Evolutionary conservation across 129 eudicot genomes (phyloP).

Genomic region (Saposhnikovia divaricata): DNA sequence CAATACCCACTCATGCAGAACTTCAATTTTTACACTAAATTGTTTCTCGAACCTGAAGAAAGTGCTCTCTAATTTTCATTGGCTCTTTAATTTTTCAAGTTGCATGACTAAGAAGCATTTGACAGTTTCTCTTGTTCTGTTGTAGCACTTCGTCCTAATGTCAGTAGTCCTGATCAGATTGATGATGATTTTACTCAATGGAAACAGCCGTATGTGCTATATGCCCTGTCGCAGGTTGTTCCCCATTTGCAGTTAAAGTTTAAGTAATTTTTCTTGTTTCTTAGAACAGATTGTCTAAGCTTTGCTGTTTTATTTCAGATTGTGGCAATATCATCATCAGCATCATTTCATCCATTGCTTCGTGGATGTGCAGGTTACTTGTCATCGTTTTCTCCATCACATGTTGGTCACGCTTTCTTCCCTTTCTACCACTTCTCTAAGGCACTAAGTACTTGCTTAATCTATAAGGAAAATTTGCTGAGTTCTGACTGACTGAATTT

Average conservation of each 20-base stretch:
- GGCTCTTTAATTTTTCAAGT: background rate
- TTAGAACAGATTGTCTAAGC: background rate
- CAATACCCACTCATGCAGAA: background rate
- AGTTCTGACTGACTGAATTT: background rate
- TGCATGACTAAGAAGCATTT: background rate
- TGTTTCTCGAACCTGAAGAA: background rate
- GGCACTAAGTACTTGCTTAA: background rate
- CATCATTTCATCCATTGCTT: constrained; percentile 69
- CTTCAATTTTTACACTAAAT: background rate
- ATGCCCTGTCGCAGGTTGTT: constrained; percentile 79
- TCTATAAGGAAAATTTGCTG: background rate
- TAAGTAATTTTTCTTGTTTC: constrained; percentile 5
- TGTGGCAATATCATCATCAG: constrained; percentile 72
- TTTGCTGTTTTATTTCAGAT: constrained; percentile 46
- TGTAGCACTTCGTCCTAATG: constrained; percentile 88
- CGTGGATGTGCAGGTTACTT: constrained; percentile 96
- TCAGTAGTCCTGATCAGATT: constrained; percentile 47
- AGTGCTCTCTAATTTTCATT: background rate
- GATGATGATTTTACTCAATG: constrained; percentile 81
- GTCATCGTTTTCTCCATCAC: constrained; percentile 83
- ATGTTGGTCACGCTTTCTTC: constrained; percentile 48
- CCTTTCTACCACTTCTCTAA: background rate
- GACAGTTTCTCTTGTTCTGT: constrained; percentile 14
- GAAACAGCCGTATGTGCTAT: constrained; percentile 86
- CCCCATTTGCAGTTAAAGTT: constrained; percentile 3